Base-by-base conservation (phyloP, 192 early-diverging fungal species). In the Linderina pennispora region DNA sequence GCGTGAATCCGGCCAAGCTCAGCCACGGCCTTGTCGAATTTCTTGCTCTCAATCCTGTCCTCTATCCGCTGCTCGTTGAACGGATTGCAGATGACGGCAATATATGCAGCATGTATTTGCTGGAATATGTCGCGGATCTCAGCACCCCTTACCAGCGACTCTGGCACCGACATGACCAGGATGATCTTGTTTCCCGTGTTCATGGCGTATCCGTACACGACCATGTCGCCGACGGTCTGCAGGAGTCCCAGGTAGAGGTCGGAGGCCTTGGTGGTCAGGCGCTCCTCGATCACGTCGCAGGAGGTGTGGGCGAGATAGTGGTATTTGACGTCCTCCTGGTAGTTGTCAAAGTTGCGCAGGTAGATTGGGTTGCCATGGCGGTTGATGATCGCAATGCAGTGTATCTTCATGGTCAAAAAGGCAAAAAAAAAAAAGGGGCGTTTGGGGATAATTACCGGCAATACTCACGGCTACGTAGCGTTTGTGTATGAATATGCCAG, bases 231-330 rank as follows among this genome's bases (percentile, higher is more conserved):
- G 56, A 93, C 84, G 3, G 87, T 80, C 44, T 87, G 89, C 37
- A 98, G 58, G 18, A 93, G 66, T 3, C 94, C 94, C 17, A 98
- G 64, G 45, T 89, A 98, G 59, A 89, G 57, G 43, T 95, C 92
- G 11, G 78, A 62, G 19, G 80, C 50, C 54, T 88, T 87, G 22
- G 62, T 36, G 7, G 39, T 39, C 18, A 59, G n/a, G 9, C 57
- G 53, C 35, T 65, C 62, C 45, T 93, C 93, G 54, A 96, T 86
- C 4, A 92, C 77, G 65, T 96, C 93, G 56, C 81, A 82, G 0
- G 91, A 86, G 1, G 91, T 93, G 50, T 93, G 89, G n/a, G 86
- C 88, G 58, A 93, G 61, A 53, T 90, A 93, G 71, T 92, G 88
- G 63, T 85, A 92, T 53, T 91, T 89, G 17, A 93, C 77, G 53